Conservation (phyloP, 305 asterid genomes). For the Fraxinus albicans region DNA sequence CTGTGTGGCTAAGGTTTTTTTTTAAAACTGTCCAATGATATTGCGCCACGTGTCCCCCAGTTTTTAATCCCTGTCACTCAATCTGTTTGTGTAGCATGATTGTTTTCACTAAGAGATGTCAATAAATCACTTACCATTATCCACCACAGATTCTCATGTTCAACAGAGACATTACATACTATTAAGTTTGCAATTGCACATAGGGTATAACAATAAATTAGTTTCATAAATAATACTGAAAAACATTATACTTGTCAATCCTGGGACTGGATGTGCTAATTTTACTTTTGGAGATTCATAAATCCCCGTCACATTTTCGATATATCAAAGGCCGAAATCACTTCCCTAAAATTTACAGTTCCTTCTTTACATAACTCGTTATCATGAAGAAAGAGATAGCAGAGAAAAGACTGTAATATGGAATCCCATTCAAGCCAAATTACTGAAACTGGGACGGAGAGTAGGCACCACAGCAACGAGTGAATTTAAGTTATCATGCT, state of each 20-base stretch:
- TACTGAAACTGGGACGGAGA: neutral
- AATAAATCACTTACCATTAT: neutral
- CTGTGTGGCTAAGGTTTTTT: neutral
- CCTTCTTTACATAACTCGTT: neutral
- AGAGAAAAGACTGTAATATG: constrained; percentile 9
- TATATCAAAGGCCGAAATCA: neutral
- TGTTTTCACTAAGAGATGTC: neutral
- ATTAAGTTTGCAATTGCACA: constrained; percentile 12
- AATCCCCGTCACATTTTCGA: neutral
- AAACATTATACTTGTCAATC: constrained; percentile 17
- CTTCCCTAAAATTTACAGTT: constrained; percentile 9
- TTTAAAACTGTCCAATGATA: neutral
- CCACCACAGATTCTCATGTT: constrained; percentile 4
- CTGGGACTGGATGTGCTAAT: constrained; percentile 15
- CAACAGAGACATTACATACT: constrained; percentile 3
- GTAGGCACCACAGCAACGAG: constrained; percentile 11
- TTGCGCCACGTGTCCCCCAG: neutral
- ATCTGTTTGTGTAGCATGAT: neutral
- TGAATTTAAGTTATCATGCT: neutral
- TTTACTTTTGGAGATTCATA: constrained; percentile 5
- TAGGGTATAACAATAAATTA: constrained; percentile 2
- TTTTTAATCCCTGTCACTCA: neutral
- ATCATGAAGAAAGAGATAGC: constrained; percentile 15
- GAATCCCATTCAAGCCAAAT: constrained; percentile 6
- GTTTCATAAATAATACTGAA: constrained; percentile 6